These are phyloP conservation scores for Ambispora gerdemannii DNA, from an alignment of 192 early-diverging fungal genomes.

Conservation along the genomic window DNA sequence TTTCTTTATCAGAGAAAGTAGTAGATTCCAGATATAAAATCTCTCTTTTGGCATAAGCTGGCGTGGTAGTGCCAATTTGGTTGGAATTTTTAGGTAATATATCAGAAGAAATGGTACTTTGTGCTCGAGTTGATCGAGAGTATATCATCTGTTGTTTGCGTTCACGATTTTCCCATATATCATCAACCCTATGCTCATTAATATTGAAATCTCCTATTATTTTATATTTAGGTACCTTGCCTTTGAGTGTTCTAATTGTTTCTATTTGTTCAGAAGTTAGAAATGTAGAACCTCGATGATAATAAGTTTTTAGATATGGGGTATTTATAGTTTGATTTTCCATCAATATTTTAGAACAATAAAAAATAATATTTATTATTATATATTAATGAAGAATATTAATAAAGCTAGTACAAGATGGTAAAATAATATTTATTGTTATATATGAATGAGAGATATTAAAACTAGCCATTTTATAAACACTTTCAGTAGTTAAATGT, in stretches of 20 bases:
- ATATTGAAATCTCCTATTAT: slow-evolving; percentile 27
- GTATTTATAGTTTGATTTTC: slow-evolving; percentile 16
- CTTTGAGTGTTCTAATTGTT: slow-evolving; percentile 24
- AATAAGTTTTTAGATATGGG: slow-evolving; percentile 23
- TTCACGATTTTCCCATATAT: slow-evolving; percentile 21
- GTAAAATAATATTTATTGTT: slow-evolving; percentile 26
- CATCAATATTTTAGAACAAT: slow-evolving; percentile 2
- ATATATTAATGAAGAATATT: slow-evolving; percentile 12
- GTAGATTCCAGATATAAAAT: slow-evolving; percentile 8
- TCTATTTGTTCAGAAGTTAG: slow-evolving; percentile 17
- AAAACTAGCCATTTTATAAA: slow-evolving; percentile 10
- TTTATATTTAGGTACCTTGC: slow-evolving; percentile 25
- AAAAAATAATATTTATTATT: slow-evolving; percentile 5
- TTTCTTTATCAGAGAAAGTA: slow-evolving; percentile 16
- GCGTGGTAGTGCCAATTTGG: background rate
- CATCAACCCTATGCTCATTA: slow-evolving; percentile 18
- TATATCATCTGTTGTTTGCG: background rate
- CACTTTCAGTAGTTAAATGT: background rate
- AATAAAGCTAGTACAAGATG: too few relatives aligned
- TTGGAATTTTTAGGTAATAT: slow-evolving; percentile 21
- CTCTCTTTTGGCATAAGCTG: background rate
- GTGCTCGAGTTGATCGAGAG: background rate
- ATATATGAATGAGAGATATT: slow-evolving; percentile 19
- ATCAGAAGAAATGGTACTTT: slow-evolving; percentile 4
- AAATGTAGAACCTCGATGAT: slow-evolving; percentile 19